A percentile compares a stretch with the other conserved stretches of the same genome.
Evolutionary conservation across 2,329 filamentous ascomycete species (phyloP).

Genomic region (Diaporthe eres): DNA sequence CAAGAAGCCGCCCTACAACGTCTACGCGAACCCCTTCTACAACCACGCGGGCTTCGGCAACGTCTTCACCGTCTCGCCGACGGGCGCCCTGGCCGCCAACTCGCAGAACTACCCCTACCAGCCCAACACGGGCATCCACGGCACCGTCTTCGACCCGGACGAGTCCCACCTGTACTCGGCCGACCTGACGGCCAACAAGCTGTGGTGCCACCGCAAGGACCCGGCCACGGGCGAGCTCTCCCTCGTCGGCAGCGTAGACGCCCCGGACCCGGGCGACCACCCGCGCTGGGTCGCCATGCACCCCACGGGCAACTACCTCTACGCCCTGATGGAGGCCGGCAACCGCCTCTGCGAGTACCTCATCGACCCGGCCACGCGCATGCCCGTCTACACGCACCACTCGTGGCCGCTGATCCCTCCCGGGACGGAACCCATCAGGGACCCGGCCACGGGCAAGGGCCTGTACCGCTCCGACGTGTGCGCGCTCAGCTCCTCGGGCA

Average conservation of each 20-base stretch:
- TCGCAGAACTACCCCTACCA: conserved; percentile 82
- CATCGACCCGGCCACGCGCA: conserved; percentile 79
- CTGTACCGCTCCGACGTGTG: conserved; percentile 92
- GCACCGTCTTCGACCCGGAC: conserved; percentile 83
- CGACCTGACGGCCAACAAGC: conserved; percentile 82
- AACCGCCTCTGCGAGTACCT: conserved; percentile 87
- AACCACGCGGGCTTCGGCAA: conserved; percentile 86
- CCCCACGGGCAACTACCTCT: conserved; percentile 82
- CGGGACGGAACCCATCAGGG: conserved; percentile 65
- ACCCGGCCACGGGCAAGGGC: conserved; percentile 57
- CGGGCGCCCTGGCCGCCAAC: conserved; percentile 73
- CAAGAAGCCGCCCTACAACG: conserved; percentile 80
- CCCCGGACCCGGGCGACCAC: conserved; percentile 80
- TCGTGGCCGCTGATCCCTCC: conserved; percentile 85
- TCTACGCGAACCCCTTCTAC: conserved; percentile 95
- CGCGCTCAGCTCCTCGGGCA: conserved; percentile 75
- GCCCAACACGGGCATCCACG: conserved; percentile 80
- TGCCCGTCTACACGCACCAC: conserved; percentile 84
- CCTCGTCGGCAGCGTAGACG: conserved; percentile 80
- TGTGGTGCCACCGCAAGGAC: conserved; percentile 87
- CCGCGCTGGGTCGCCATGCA: conserved; percentile 92
- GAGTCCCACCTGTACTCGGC: conserved; percentile 85
- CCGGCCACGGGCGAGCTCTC: conserved; percentile 54
- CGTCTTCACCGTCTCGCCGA: conserved; percentile 74
- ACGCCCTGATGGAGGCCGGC: conserved; percentile 91